Percentiles rank a stretch among this genome's conserved stretches.
These are phyloP conservation scores for Hsuehochloa calcarea DNA, from an alignment of 176 grass and related monocot genomes.

Conservation along the genomic window DNA sequence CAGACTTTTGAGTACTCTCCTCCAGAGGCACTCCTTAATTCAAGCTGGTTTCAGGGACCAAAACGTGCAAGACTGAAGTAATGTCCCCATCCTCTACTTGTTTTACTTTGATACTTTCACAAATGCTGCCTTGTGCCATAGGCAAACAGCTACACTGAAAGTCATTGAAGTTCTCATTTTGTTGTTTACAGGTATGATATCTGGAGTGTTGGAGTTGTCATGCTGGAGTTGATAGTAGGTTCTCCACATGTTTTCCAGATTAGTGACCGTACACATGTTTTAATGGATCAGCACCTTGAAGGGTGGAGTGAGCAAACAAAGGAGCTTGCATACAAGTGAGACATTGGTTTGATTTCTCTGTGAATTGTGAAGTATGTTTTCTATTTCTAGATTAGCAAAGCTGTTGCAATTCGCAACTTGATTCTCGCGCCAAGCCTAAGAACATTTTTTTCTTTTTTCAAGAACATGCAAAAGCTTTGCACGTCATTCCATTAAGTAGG, in stretches of 20 bases:
- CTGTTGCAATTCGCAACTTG: conserved; percentile 8
- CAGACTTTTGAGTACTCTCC: conserved; percentile 97
- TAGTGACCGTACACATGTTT: conserved; percentile 63
- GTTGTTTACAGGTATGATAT: conserved; percentile 81
- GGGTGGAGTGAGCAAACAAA: conserved; percentile 92
- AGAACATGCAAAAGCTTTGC: too few species aligned
- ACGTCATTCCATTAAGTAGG: too few species aligned
- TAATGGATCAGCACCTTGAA: conserved; percentile 82
- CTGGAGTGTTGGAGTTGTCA: conserved; percentile 97
- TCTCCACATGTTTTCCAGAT: conserved; percentile 96
- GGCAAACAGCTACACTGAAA: conserved; percentile 16
- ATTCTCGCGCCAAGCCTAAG: conserved; percentile 20
- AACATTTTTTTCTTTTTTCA: neutral
- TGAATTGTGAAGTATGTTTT: conserved; percentile 24
- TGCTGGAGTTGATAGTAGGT: conserved; percentile 93
- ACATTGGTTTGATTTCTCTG: conserved; percentile 15
- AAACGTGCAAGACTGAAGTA: conserved; percentile 81
- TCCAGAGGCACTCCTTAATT: conserved; percentile 87
- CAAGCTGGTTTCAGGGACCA: conserved; percentile 88
- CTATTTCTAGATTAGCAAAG: conserved; percentile 24
- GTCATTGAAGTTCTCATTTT: conserved; percentile 5
- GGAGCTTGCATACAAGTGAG: conserved; percentile 96
- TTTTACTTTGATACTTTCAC: conserved; percentile 18
- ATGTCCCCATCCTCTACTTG: conserved; percentile 30
- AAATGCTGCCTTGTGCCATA: conserved; percentile 22